Evolutionary conservation across 2,329 filamentous ascomycete species (phyloP).

Genomic region (Dactylellina leptospora): DNA sequence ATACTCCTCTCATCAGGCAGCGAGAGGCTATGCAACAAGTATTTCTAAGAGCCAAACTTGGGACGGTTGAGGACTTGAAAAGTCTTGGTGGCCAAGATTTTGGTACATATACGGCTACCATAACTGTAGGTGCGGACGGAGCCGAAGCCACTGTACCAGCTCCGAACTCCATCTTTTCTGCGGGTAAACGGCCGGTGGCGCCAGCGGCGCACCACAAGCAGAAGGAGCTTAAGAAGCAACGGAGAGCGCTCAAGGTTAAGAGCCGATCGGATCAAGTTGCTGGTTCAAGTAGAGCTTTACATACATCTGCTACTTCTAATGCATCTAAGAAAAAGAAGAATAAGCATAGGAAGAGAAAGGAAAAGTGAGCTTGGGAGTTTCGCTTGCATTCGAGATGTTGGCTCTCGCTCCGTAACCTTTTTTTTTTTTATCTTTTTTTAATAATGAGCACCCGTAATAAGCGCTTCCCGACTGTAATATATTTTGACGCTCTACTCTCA

Average conservation of each 20-base stretch:
- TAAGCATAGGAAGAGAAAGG: constrained; percentile 32
- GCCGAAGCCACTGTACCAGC: neutral
- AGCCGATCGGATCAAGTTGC: constrained; percentile 17
- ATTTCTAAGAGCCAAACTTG: constrained; percentile 47
- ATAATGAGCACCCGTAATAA: neutral
- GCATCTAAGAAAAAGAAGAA: constrained; percentile 19
- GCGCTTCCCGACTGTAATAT: constrained; percentile 17
- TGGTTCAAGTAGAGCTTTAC: neutral
- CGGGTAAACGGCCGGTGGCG: neutral
- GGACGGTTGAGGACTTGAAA: constrained; percentile 32
- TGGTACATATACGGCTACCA: neutral
- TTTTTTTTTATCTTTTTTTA: too few species aligned
- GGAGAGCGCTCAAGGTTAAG: constrained; percentile 42
- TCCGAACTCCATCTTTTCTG: neutral
- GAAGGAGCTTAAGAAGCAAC: constrained; percentile 42
- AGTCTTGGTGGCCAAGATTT: constrained; percentile 16
- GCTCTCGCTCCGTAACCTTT: neutral
- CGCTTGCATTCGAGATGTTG: too few species aligned
- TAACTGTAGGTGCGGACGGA: constrained; percentile 7
- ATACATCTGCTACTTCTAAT: neutral
- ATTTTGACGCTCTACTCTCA: constrained; percentile 12
- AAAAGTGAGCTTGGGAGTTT: too few species aligned
- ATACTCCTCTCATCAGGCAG: constrained; percentile 75
- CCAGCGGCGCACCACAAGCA: constrained; percentile 1
- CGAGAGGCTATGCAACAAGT: constrained; percentile 62